Percentiles rank a stretch among this genome's conserved stretches.
These are phyloP conservation scores for Claviceps sp. DNA, from an alignment of 2,329 filamentous ascomycete species.

Conservation along the genomic window DNA sequence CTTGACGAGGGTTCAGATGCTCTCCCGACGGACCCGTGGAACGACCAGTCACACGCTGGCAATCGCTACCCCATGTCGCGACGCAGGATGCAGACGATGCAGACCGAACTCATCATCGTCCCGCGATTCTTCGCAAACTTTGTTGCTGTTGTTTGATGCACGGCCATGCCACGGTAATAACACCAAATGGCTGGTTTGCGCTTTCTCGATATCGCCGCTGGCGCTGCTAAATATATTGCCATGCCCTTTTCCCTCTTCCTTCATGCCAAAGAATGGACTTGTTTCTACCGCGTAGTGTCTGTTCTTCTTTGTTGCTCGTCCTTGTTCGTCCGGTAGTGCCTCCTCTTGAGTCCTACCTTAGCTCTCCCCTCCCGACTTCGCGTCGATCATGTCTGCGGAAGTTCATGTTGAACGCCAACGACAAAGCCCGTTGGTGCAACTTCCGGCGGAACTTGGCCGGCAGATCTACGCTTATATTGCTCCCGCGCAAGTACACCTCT, in stretches of 20 bases:
- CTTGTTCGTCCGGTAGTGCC: not conserved
- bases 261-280: not conserved
- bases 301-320: not conserved
- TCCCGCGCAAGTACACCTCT: slow-evolving; percentile 1
- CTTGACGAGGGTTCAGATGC: not conserved
- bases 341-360: not conserved
- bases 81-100: not conserved
- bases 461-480: slow-evolving; percentile 3
- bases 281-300: not conserved
- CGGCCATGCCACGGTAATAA: not conserved
- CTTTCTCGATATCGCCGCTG: no score
- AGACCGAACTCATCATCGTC: not conserved
- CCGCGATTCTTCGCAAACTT: slow-evolving; percentile 3
- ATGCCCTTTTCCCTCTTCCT: not conserved
- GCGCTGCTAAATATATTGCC: not conserved
- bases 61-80: not conserved
- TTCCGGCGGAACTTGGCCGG: slow-evolving; percentile 1
- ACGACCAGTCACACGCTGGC: not conserved
- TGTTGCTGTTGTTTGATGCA: not conserved
- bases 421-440: not conserved
- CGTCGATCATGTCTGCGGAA: not conserved
- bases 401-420: not conserved
- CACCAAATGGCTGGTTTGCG: not conserved
- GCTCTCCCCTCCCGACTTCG: no score
- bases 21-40: not conserved